Evolutionary conservation across 768 basidiomycete species (phyloP).

Genomic region (Pleurotus platypus): DNA sequence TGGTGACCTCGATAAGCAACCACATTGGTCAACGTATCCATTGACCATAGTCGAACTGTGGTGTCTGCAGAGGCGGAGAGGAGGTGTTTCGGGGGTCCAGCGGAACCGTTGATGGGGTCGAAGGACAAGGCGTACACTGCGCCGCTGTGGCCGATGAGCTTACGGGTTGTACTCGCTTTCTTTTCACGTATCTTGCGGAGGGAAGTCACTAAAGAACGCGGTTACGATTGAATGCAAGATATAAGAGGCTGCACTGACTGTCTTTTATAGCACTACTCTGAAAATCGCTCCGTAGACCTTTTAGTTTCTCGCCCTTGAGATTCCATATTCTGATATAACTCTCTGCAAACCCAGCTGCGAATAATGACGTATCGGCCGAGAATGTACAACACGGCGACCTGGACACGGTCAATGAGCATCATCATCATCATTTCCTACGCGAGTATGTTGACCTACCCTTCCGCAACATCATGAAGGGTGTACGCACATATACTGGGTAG

Average conservation of each 20-base stretch:
- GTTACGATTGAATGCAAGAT: neutral
- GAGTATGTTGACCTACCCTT: constrained; percentile 64
- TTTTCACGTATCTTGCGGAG: constrained; percentile 71
- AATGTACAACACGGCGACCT: constrained; percentile 87
- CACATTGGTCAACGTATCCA: constrained; percentile 91
- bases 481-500: constrained; percentile 94
- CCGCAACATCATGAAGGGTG: constrained; percentile 91
- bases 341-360: constrained; percentile 95
- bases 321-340: constrained; percentile 95
- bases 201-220: constrained; percentile 44
- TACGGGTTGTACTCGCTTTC: constrained; percentile 83
- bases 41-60: constrained; percentile 88
- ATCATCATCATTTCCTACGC: constrained; percentile 5
- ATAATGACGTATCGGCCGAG: constrained; percentile 84
- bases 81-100: constrained; percentile 80
- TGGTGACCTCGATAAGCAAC: constrained; percentile 95
- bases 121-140: constrained; percentile 95
- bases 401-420: constrained; percentile 11
- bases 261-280: constrained; percentile 63
- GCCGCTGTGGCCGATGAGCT: constrained; percentile 94
- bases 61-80: constrained; percentile 92
- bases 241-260: constrained; percentile 40
- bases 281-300: constrained; percentile 75
- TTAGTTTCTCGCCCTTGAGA: constrained; percentile 86
- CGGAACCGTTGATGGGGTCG: constrained; percentile 87